Percentiles rank a stretch among this genome's conserved stretches.
These are phyloP conservation scores for Rusavskia elegans DNA, from an alignment of 495 filamentous ascomycete genomes.

Conservation along the genomic window DNA sequence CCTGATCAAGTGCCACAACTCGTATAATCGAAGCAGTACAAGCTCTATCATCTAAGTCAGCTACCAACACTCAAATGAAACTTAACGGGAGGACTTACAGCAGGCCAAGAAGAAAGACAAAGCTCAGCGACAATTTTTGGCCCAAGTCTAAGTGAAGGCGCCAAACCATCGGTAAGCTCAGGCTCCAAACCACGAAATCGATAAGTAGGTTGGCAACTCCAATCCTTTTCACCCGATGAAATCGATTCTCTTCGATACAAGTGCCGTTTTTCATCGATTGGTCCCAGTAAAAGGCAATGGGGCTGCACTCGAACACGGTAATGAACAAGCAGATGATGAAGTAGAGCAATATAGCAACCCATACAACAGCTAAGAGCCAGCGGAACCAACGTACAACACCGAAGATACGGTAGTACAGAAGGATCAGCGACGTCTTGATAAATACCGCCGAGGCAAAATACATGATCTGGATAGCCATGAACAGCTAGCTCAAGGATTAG, in stretches of 20 bases:
- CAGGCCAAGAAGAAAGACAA: conserved; percentile 30
- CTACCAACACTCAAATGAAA: conserved; percentile 18
- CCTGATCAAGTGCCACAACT: conserved; percentile 40
- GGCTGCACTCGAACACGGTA: conserved; percentile 27
- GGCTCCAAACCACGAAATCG: conserved; percentile 26
- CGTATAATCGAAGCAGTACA: conserved; percentile 32
- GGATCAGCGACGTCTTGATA: conserved; percentile 30
- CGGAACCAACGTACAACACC: conserved; percentile 22
- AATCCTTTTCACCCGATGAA: conserved; percentile 23
- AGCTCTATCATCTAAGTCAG: conserved; percentile 21
- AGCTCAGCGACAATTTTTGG: conserved; percentile 31
- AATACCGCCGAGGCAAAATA: conserved; percentile 26
- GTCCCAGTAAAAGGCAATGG: conserved; percentile 27
- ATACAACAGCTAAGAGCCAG: conserved; percentile 15
- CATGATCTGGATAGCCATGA: conserved; percentile 29
- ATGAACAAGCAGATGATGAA: conserved; percentile 22
- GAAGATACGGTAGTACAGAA: conserved; percentile 33
- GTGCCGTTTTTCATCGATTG: conserved; percentile 15
- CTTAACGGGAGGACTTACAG: conserved; percentile 18
- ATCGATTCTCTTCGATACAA: conserved; percentile 22
- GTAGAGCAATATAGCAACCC: conserved; percentile 22
- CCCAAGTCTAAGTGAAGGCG: conserved; percentile 24
- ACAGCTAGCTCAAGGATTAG: conserved; percentile 16
- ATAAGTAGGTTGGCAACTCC: conserved; percentile 28
- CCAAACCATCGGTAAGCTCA: conserved; percentile 30